Conservation (phyloP, 2,329 filamentous ascomycete genomes). For the Colletotrichum australisinense region DNA sequence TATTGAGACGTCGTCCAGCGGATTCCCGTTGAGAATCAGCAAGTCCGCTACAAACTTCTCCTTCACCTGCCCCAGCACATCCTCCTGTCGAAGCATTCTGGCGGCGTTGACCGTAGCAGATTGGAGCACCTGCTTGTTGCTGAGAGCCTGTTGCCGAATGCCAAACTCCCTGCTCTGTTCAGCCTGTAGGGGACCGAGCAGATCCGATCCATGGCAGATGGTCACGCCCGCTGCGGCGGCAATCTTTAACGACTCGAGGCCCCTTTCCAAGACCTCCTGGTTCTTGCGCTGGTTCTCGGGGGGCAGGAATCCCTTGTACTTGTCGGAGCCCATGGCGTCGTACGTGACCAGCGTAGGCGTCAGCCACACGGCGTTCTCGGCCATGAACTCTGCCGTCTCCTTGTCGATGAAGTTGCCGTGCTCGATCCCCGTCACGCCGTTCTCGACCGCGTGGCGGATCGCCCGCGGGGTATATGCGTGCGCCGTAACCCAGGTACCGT, state of each 20-base stretch:
- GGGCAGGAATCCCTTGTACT: slow-evolving; percentile 56
- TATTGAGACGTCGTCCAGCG: slow-evolving; percentile 64
- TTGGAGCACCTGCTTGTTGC: slow-evolving; percentile 41
- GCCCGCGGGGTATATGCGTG: slow-evolving; percentile 67
- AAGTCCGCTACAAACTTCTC: slow-evolving; percentile 64
- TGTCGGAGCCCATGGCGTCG: slow-evolving; percentile 57
- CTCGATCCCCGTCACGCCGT: slow-evolving; percentile 66
- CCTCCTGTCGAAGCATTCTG: slow-evolving; percentile 57
- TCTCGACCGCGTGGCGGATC: slow-evolving; percentile 65
- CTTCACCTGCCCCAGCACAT: slow-evolving; percentile 60
- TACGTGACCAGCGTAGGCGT: slow-evolving; percentile 68
- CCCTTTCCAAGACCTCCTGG: slow-evolving; percentile 57
- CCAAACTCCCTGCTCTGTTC: slow-evolving; percentile 48
- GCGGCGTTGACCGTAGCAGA: slow-evolving; percentile 60
- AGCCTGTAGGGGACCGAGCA: slow-evolving; percentile 44
- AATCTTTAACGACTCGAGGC: slow-evolving; percentile 58
- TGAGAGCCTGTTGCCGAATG: slow-evolving; percentile 41
- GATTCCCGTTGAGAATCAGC: slow-evolving; percentile 62
- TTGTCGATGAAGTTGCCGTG: slow-evolving; percentile 56
- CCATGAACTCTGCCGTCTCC: slow-evolving; percentile 61
- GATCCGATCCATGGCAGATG: slow-evolving; percentile 64
- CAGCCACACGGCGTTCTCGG: slow-evolving; percentile 57
- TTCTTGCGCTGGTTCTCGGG: slow-evolving; percentile 61
- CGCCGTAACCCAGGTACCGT: slow-evolving; percentile 65
- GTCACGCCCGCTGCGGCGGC: slow-evolving; percentile 63